phyloP scores from a whole-genome alignment of 768 basidiomycete genomes.

The Kwoniella botswanensis region DNA sequence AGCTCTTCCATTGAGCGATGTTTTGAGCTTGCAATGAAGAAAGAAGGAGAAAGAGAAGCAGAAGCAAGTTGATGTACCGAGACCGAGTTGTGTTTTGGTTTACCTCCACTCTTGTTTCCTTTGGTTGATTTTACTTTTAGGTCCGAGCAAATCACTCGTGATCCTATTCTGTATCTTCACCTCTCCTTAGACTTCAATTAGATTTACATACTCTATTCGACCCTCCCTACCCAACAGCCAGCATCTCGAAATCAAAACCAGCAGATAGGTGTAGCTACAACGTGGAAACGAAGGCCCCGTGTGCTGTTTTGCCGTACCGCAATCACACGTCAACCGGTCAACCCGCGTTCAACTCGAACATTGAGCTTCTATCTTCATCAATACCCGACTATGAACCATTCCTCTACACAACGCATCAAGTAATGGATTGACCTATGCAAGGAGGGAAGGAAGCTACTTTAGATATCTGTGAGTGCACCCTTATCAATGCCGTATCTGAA shows the following conservation, averaged over 20 bases:
- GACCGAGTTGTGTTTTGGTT: neutral
- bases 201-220: too few species aligned
- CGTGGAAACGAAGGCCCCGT: too few species aligned
- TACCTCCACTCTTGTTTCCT: constrained; percentile 1
- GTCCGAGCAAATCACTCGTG: too few species aligned
- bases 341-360: neutral
- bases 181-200: too few species aligned
- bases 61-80: neutral
- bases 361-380: neutral
- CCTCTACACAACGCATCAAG: neutral
- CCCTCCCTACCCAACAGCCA: too few species aligned
- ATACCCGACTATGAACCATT: neutral
- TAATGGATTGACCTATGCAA: neutral
- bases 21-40: neutral
- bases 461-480: too few species aligned
- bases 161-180: too few species aligned
- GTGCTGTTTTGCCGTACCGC: too few species aligned
- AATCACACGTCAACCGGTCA: constrained; percentile 15
- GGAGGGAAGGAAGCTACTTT: neutral
- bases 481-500: too few species aligned
- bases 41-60: neutral
- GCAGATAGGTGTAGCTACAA: too few species aligned
- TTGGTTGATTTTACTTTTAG: neutral
- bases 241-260: too few species aligned
- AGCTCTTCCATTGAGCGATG: neutral